These are phyloP conservation scores for Phlyctochytrium planicorne DNA, from an alignment of 192 early-diverging fungal genomes.

Conservation along the genomic window DNA sequence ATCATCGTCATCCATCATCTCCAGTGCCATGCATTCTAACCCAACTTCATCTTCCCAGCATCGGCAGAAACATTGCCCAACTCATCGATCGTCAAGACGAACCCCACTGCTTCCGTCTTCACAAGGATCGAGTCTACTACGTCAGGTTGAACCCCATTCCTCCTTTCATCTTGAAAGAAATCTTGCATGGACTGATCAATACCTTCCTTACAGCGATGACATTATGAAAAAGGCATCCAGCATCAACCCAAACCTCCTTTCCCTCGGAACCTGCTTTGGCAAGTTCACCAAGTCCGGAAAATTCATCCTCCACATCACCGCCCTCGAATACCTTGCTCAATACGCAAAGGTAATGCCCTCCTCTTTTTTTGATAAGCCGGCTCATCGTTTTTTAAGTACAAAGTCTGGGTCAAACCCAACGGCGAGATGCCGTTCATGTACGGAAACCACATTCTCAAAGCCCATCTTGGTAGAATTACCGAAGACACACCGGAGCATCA, in stretches of 20 bases:
- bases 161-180: neutral
- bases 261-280: conserved; percentile 96
- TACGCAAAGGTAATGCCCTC: conserved; percentile 74
- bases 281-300: conserved; percentile 98
- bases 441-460: conserved; percentile 97
- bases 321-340: conserved; percentile 87
- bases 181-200: neutral
- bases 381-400: conserved; percentile 62
- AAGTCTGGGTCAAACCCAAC: conserved; percentile 99
- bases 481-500: conserved; percentile 99
- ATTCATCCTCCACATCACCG: conserved; percentile 93
- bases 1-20: no score
- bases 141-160: conserved; percentile 64
- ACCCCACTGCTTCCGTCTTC: conserved; percentile 94
- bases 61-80: conserved; percentile 94
- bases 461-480: conserved; percentile 93
- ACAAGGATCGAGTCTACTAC: conserved; percentile 96
- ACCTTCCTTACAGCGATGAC: conserved; percentile 63
- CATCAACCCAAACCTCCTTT: conserved; percentile 82
- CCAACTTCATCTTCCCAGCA: conserved; percentile 45
- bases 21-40: no score
- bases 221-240: conserved; percentile 86
- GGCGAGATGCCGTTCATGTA: conserved; percentile 99
- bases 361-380: neutral
- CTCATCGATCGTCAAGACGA: conserved; percentile 94